Conservation (phyloP, 2,329 filamentous ascomycete genomes). For the Cladophialophora immunda region DNA sequence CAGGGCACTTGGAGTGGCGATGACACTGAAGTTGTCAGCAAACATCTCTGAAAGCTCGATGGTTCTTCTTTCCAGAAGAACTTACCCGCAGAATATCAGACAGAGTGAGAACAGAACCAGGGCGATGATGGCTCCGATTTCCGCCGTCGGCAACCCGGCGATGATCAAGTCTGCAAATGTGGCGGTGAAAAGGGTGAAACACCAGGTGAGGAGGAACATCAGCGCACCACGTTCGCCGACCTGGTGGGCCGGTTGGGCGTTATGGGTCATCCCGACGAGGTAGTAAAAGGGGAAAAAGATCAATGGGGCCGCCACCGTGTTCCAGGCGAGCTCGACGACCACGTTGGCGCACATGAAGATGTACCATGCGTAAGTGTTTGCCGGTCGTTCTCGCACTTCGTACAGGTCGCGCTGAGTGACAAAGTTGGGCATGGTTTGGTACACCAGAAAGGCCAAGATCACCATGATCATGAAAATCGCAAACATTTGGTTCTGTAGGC, state of each 20-base stretch:
- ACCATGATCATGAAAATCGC: conserved; percentile 84
- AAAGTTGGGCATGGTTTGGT: conserved; percentile 65
- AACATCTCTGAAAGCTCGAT: no score
- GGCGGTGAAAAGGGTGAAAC: conserved; percentile 74
- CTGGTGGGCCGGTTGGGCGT: conserved; percentile 67
- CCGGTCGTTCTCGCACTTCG: conserved; percentile 67
- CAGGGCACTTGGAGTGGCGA: conserved; percentile 65
- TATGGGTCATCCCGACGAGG: conserved; percentile 59
- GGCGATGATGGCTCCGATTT: conserved; percentile 70
- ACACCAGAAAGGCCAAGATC: conserved; percentile 70
- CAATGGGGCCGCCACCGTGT: conserved; percentile 67
- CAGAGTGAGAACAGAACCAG: conserved; percentile 67
- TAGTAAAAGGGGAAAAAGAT: conserved; percentile 75
- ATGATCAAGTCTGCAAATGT: conserved; percentile 78
- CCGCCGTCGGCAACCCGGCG: conserved; percentile 75
- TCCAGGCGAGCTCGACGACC: conserved; percentile 74
- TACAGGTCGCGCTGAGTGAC: conserved; percentile 66
- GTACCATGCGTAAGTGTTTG: conserved; percentile 77
- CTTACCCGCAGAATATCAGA: conserved; percentile 63
- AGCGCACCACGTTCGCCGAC: conserved; percentile 75
- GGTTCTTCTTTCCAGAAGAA: no score
- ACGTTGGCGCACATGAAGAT: conserved; percentile 76
- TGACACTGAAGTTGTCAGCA: conserved; percentile 51
- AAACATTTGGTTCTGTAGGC: conserved; percentile 90
- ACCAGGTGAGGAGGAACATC: conserved; percentile 69